These are phyloP conservation scores for Solanum pennellii DNA, from an alignment of 257 asterid genomes.

Conservation along the genomic window DNA sequence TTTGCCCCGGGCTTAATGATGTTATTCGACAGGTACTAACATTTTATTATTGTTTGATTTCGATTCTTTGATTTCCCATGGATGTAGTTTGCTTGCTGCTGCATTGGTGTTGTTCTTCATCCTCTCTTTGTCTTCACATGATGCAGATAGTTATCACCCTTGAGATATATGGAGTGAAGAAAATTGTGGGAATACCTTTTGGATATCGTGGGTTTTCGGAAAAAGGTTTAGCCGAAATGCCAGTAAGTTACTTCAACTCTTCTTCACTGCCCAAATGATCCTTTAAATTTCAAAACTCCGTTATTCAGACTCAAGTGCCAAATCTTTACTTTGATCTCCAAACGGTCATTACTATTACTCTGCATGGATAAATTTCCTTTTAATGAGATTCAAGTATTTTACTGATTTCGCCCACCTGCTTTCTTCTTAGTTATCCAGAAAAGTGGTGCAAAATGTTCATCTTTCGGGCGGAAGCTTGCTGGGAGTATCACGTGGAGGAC, in stretches of 20 bases:
- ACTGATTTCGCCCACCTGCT: neutral
- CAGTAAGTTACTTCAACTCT: conserved; percentile 32
- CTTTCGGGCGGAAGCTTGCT: conserved; percentile 96
- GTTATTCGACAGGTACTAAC: conserved; percentile 69
- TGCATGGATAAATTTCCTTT: neutral
- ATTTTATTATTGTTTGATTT: neutral
- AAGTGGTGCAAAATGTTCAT: conserved; percentile 87
- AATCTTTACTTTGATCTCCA: neutral
- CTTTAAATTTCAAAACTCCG: neutral
- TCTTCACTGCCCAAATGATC: neutral
- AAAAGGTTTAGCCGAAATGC: conserved; percentile 51
- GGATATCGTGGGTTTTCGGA: conserved; percentile 95
- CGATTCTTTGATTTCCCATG: neutral
- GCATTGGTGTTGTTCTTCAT: neutral
- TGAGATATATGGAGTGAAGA: conserved; percentile 80
- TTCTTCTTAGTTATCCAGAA: conserved; percentile 60
- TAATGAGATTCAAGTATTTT: neutral
- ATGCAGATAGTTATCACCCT: conserved; percentile 82
- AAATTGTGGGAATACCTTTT: conserved; percentile 79
- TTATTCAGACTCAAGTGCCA: neutral
- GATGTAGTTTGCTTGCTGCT: neutral
- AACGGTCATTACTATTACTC: neutral
- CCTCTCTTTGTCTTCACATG: conserved; percentile 3
- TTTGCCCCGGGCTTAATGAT: conserved; percentile 96
- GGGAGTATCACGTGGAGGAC: conserved; percentile 99